Conservation (phyloP, 2,329 filamentous ascomycete genomes). For the Westerdykella ornata region DNA sequence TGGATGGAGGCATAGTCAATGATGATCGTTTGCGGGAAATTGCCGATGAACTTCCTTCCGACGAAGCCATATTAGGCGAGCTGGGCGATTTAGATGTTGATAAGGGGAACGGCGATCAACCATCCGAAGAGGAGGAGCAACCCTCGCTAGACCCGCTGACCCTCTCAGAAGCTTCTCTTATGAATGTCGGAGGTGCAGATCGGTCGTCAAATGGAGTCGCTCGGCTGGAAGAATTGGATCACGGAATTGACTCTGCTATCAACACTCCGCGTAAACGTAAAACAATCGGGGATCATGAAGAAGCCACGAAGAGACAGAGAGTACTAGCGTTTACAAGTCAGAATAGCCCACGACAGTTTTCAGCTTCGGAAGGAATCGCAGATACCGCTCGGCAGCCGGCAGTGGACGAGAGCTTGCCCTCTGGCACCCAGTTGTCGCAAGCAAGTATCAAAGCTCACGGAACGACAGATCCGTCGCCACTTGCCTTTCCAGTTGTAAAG, state of each 20-base stretch:
- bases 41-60: slow-evolving; percentile 1
- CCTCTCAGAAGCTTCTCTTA: slow-evolving; percentile 19
- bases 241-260: neutral
- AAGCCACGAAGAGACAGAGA: neutral
- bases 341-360: no score
- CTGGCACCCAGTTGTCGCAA: slow-evolving; percentile 34
- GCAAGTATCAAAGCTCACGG: slow-evolving; percentile 35
- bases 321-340: neutral
- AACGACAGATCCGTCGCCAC: slow-evolving; percentile 37
- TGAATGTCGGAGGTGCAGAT: slow-evolving; percentile 16
- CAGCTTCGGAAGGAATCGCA: no score
- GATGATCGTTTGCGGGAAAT: neutral
- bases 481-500: slow-evolving; percentile 71
- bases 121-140: slow-evolving; percentile 24
- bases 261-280: no score
- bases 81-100: slow-evolving; percentile 4
- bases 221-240: slow-evolving; percentile 2
- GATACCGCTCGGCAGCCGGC: no score
- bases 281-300: neutral
- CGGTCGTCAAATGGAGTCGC: slow-evolving; percentile 10
- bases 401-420: neutral
- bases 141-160: slow-evolving; percentile 28
- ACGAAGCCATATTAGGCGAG: slow-evolving; percentile 1
- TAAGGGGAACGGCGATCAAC: slow-evolving; percentile 13
- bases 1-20: neutral